Percentiles rank a stretch among this genome's conserved stretches.
Evolutionary conservation across 2,329 filamentous ascomycete genomes (phyloP).

Genomic region (Colletotrichum spinosum): DNA sequence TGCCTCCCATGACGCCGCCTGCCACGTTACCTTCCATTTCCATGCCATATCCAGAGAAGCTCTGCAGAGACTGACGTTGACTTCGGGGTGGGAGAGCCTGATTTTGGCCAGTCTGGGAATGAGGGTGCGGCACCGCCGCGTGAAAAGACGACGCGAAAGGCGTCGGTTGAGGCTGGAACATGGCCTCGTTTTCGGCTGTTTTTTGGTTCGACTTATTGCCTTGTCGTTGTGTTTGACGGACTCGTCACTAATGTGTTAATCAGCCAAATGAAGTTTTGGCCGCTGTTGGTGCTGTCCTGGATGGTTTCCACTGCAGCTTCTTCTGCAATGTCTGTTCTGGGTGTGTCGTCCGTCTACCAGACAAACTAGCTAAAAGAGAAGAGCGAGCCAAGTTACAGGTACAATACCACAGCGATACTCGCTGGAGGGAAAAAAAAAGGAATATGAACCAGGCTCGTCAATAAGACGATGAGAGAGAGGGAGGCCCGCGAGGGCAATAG

Average conservation of each 20-base stretch:
- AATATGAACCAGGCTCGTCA: constrained; percentile 3
- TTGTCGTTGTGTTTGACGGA: not conserved
- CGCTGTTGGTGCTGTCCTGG: too few relatives aligned
- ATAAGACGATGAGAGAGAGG: not conserved
- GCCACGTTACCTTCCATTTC: not conserved
- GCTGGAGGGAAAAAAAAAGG: not conserved
- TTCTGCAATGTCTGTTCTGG: too few relatives aligned
- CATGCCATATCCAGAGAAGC: constrained; percentile 9
- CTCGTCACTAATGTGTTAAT: too few relatives aligned
- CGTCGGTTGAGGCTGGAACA: constrained; percentile 67
- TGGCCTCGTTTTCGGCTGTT: constrained; percentile 45
- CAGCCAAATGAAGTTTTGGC: too few relatives aligned
- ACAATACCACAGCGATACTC: too few relatives aligned
- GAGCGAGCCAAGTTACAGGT: not conserved
- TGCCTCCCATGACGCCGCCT: constrained; percentile 8
- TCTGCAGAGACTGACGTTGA: not conserved
- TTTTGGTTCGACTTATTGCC: constrained; percentile 3
- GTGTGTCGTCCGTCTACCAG: too few relatives aligned
- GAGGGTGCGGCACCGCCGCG: constrained; percentile 30
- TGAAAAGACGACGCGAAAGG: constrained; percentile 59
- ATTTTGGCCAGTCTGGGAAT: constrained; percentile 10
- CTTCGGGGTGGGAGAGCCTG: constrained; percentile 3
- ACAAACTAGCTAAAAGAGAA: not conserved
- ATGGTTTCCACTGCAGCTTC: too few relatives aligned
- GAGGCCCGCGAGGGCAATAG: not conserved